Conservation (phyloP, 495 filamentous ascomycete species). For the Gamarada debralockiae region DNA sequence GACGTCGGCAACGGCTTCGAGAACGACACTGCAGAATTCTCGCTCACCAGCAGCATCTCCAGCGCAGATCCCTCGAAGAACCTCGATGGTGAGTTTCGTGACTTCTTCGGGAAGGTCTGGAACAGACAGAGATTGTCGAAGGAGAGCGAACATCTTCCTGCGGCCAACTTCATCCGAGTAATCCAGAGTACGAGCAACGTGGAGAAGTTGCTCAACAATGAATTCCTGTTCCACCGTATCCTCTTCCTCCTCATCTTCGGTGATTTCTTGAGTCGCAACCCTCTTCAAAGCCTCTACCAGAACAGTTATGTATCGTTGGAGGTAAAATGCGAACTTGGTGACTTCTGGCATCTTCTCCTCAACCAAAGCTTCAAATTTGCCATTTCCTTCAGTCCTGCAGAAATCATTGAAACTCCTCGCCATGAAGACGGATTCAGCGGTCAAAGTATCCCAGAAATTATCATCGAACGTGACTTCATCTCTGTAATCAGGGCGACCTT, state of each 20-base stretch:
- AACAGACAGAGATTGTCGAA: slow-evolving; percentile 79
- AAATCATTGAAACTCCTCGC: slow-evolving; percentile 91
- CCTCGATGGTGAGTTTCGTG: slow-evolving; percentile 82
- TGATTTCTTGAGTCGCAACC: slow-evolving; percentile 43
- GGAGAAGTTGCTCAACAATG: slow-evolving; percentile 87
- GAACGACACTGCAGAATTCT: slow-evolving; percentile 88
- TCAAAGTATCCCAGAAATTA: slow-evolving; percentile 81
- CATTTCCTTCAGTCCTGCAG: slow-evolving; percentile 66
- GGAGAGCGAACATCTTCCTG: slow-evolving; percentile 87
- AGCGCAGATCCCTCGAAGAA: slow-evolving; percentile 76
- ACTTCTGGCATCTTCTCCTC: slow-evolving; percentile 97
- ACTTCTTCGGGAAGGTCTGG: slow-evolving; percentile 88
- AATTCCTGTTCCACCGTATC: slow-evolving; percentile 86
- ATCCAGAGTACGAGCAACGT: slow-evolving; percentile 87
- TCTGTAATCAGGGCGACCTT: slow-evolving; percentile 85
- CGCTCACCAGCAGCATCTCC: slow-evolving; percentile 73
- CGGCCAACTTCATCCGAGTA: slow-evolving; percentile 94
- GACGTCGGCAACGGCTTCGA: slow-evolving; percentile 92
- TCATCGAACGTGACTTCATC: slow-evolving; percentile 79
- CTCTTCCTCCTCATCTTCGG: slow-evolving; percentile 64
- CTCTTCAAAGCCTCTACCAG: slow-evolving; percentile 66
- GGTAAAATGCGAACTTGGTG: slow-evolving; percentile 77
- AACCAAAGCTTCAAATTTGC: slow-evolving; percentile 63
- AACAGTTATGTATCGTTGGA: slow-evolving; percentile 73
- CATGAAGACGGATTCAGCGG: slow-evolving; percentile 82